Evolutionary conservation across 495 filamentous ascomycete species (phyloP), one percentile per base, ranked within the genome.

Genomic region (Aspergillus sclerotioniger): DNA sequence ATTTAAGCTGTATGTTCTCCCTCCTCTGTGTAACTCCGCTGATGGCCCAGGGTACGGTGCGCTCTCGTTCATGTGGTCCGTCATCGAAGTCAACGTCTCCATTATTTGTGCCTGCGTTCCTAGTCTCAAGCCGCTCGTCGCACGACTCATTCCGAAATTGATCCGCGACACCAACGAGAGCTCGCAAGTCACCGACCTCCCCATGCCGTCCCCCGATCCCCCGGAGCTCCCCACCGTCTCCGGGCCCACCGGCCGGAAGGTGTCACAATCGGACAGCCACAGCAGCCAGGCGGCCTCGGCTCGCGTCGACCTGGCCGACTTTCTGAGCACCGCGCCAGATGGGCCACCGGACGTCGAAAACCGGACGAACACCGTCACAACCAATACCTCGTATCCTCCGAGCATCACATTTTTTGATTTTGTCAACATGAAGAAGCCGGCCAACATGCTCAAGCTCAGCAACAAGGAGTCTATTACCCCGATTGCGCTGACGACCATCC

Each of bases 61-160:
- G 4, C 69, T 90, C 2, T 88, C 90, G 0, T 89, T 95, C 67
- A 91, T 96, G 87, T 97, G 91, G 92, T 92, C 89, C 16, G 89
- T 86, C 8, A 83, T 97, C 58, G 92, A 96, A 70, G 90, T 96
- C 69, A 92, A 96, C 63, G 78, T 91, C 8, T 91, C 91, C 8
- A 89, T 96, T 54, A 87, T 92, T 43, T 94, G 90, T 57, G 92
- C 85, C 48, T 96, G 91, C 63, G 87, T 96, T 28, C 92, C 92
- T 13, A 92, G 88, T 17, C 75, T 96, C 60, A 97, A 96, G 65
- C 92, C 92, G 13, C 78, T 97, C 16, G 84, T 91, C 54, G 83
- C 89, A 44, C 83, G 83, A 9, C 81, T 94, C 48, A 68, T 93
- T 20, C 92, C 92, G 5, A 78, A 83, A 44, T 79, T 94, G 74